Evolutionary conservation across 2,329 filamentous ascomycete genomes (phyloP).

Genomic region (Scedosporium minutisporum): DNA sequence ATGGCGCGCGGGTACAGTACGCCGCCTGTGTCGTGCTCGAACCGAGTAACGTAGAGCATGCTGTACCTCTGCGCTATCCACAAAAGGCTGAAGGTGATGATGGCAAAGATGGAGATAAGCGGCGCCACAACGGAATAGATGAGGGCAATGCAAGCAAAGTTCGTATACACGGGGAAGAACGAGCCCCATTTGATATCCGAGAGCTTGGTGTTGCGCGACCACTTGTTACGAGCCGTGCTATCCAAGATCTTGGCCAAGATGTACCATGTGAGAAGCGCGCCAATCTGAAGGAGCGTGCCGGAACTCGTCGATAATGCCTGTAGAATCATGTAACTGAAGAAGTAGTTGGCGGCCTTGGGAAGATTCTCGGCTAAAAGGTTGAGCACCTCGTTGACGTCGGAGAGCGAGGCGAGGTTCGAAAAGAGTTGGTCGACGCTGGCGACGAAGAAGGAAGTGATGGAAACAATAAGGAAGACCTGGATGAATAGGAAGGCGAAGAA

Average conservation of each 20-base stretch:
- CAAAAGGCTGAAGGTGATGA: slow-evolving; percentile 82
- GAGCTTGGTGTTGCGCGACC: slow-evolving; percentile 70
- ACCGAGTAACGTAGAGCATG: slow-evolving; percentile 88
- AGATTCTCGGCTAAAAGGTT: slow-evolving; percentile 66
- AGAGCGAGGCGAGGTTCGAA: slow-evolving; percentile 31
- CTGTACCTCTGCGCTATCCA: slow-evolving; percentile 97
- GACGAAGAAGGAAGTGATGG: slow-evolving; percentile 64
- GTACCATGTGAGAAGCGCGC: slow-evolving; percentile 72
- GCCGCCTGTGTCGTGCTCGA: slow-evolving; percentile 83
- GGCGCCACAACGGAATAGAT: slow-evolving; percentile 87
- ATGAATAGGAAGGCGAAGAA: slow-evolving; percentile 94
- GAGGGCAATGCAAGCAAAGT: slow-evolving; percentile 84
- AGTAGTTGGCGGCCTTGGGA: slow-evolving; percentile 86
- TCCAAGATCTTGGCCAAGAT: slow-evolving; percentile 72
- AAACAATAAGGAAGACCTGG: slow-evolving; percentile 88
- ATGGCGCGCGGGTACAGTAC: slow-evolving; percentile 85
- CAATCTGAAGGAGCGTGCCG: slow-evolving; percentile 75
- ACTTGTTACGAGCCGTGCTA: slow-evolving; percentile 73
- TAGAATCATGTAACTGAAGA: slow-evolving; percentile 97
- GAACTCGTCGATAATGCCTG: slow-evolving; percentile 88
- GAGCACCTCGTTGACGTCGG: slow-evolving; percentile 57
- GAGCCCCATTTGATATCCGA: slow-evolving; percentile 78
- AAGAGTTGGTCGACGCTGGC: slow-evolving; percentile 57
- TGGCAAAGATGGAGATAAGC: slow-evolving; percentile 83
- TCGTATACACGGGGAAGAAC: slow-evolving; percentile 94